phyloP scores from a whole-genome alignment of 208 protist species.

The Sergeia podlipaevii region DNA sequence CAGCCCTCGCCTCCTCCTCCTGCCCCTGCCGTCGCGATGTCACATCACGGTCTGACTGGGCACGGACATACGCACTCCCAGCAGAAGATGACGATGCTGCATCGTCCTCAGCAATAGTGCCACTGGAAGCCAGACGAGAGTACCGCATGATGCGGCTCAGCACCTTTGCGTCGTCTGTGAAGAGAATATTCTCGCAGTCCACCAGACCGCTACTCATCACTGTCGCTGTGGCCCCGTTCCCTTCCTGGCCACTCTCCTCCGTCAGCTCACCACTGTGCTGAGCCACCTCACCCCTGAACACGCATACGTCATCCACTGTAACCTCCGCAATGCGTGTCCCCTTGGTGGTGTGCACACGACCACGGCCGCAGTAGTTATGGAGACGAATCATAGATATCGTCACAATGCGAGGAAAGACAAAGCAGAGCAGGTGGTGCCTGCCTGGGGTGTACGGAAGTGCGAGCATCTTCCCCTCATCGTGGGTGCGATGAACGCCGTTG shows the following conservation, averaged over 20 bases:
- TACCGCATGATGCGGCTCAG: constrained; percentile 27
- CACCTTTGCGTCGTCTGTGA: constrained; percentile 37
- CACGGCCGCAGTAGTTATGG: constrained; percentile 90
- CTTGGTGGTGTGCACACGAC: constrained; percentile 80
- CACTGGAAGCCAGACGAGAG: not conserved
- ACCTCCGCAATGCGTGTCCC: constrained; percentile 83
- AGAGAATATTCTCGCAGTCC: constrained; percentile 79
- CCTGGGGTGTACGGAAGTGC: constrained; percentile 73
- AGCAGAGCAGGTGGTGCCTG: constrained; percentile 55
- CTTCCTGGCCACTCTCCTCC: not conserved
- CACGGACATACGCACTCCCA: no score
- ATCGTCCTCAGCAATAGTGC: not conserved
- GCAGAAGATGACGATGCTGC: not conserved
- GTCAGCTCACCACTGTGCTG: constrained; percentile 39
- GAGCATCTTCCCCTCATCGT: constrained; percentile 85
- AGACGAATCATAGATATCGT: constrained; percentile 79
- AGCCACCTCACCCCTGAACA: constrained; percentile 85
- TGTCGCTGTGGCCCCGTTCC: not conserved
- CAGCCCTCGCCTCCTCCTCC: no score
- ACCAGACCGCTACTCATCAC: constrained; percentile 14
- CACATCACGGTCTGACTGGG: no score
- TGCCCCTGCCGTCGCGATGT: no score
- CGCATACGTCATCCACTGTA: constrained; percentile 47
- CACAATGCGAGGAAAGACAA: constrained; percentile 49
- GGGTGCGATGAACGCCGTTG: constrained; percentile 68